Evolutionary conservation across 2,329 filamentous ascomycete species (phyloP).

Genomic region (Magnaporthiopsis rhizophila): DNA sequence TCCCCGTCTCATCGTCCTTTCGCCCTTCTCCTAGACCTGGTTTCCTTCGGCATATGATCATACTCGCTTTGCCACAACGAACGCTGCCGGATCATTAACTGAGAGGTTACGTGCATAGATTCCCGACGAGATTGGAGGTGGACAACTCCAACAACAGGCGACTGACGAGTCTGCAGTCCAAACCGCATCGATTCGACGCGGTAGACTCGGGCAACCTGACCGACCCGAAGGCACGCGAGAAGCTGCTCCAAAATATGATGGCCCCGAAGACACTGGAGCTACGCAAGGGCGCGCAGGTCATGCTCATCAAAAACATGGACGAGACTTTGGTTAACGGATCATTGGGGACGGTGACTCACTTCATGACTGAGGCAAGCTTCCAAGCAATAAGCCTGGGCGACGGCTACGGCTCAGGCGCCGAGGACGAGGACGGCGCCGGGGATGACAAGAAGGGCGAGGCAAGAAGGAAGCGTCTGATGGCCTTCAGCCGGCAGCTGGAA

Average conservation of each 20-base stretch:
- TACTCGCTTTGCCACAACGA: neutral
- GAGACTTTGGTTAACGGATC: constrained; percentile 91
- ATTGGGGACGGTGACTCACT: constrained; percentile 73
- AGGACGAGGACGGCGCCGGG: constrained; percentile 15
- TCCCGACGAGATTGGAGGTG: constrained; percentile 84
- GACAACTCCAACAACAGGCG: constrained; percentile 74
- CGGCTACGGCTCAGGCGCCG: constrained; percentile 34
- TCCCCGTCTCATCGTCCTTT: neutral
- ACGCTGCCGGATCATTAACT: constrained; percentile 16
- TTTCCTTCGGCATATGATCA: neutral
- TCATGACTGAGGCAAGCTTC: constrained; percentile 50
- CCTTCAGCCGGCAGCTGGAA: constrained; percentile 17
- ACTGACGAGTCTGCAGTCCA: constrained; percentile 64
- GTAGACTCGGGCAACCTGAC: constrained; percentile 66
- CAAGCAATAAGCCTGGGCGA: constrained; percentile 20
- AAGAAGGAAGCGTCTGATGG: constrained; percentile 14
- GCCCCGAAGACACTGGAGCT: constrained; percentile 72
- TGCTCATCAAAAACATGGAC: constrained; percentile 99
- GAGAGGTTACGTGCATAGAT: constrained; percentile 32
- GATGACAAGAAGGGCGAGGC: constrained; percentile 10
- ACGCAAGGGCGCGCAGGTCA: constrained; percentile 91
- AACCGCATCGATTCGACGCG: constrained; percentile 61
- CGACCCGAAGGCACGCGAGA: constrained; percentile 47
- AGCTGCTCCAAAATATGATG: constrained; percentile 83
- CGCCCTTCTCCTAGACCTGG: too few relatives aligned